These are phyloP conservation scores for Vigna hirtella DNA, from an alignment of 306 rosid genomes.

Conservation along the genomic window DNA sequence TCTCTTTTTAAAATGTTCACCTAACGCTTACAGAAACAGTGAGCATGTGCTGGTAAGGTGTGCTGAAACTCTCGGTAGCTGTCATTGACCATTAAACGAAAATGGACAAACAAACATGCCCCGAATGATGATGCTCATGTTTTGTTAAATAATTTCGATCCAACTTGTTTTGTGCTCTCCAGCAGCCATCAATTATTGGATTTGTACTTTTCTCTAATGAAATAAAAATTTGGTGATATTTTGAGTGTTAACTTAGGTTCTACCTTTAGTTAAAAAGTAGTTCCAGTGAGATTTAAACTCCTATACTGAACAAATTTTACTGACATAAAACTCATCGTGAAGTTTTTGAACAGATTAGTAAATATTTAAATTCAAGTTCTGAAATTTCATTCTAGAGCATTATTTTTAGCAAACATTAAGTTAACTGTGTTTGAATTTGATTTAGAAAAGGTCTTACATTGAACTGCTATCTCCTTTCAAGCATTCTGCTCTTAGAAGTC, in stretches of 20 bases:
- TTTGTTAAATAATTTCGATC: conserved; percentile 24
- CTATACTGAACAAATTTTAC: conserved; percentile 6
- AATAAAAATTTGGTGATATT: neutral
- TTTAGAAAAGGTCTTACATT: conserved; percentile 39
- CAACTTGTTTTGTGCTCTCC: conserved; percentile 1
- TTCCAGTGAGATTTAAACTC: neutral
- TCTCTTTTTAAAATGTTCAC: neutral
- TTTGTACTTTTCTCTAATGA: conserved; percentile 7
- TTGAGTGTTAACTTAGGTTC: neutral
- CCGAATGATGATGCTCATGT: neutral
- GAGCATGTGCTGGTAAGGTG: conserved; percentile 36
- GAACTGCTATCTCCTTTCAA: conserved; percentile 47
- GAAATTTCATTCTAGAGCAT: neutral
- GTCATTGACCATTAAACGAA: conserved; percentile 29
- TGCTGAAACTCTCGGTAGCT: conserved; percentile 6
- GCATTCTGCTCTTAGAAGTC: conserved; percentile 64
- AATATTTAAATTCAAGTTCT: conserved; percentile 2
- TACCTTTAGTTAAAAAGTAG: neutral
- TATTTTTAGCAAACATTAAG: neutral
- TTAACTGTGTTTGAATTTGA: neutral
- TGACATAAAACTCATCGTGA: neutral
- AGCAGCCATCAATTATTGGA: conserved; percentile 38
- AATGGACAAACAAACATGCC: conserved; percentile 41
- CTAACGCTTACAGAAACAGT: neutral
- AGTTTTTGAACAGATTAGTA: neutral